Evolutionary conservation across 805 yeast species (phyloP), one percentile per base, ranked within the genome.

Genomic region (Ogataea nonfermentans): DNA sequence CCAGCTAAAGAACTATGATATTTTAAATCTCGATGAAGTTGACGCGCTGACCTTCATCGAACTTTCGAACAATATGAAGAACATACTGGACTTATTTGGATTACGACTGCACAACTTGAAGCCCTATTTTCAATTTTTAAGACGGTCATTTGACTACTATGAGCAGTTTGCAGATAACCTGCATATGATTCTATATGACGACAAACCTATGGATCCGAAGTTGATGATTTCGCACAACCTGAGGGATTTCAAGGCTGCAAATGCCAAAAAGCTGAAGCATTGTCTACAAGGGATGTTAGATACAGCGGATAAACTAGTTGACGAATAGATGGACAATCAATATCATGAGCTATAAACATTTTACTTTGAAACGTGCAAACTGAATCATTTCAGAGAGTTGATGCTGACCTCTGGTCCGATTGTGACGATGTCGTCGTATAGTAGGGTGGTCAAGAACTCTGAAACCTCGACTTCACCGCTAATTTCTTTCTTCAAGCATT

Each of bases 371-470:
- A 32, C 9, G 27, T 23, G 9, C 17, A 27, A 20, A 24, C 23
- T 23, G 4, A 17, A 6, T 33, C 31, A 43, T 46, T 61, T 62
- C 46, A 67, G 53, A 12, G 56, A 48, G 10, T 41, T 30, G 37
- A 65, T 53, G 32, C 61, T 66, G 38, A 62, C 47, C 41, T 61
- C 62, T 15, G 47, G 35, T 15, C 60, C 67, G 31, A 66, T 42
- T 2, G 84, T 78, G 33, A 81, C 74, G 42, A 81, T 74, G 41
- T 84, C 85, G 52, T 84, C 89, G 61, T 84, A 84, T 57, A 84
- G 71, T 63, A 84, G 70, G 24, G 82, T 79, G 32, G 95, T 84
- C 55, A 84, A 75, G 64, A 84, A 84, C 57, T 84, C 90, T 43
- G 84, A 79, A 63, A 82, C 80, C 56, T 78, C 78, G 37, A 52